A percentile compares a stretch with the other conserved stretches of the same genome.
Evolutionary conservation across 495 filamentous ascomycete species (phyloP).

Genomic region (Neurospora sp.): DNA sequence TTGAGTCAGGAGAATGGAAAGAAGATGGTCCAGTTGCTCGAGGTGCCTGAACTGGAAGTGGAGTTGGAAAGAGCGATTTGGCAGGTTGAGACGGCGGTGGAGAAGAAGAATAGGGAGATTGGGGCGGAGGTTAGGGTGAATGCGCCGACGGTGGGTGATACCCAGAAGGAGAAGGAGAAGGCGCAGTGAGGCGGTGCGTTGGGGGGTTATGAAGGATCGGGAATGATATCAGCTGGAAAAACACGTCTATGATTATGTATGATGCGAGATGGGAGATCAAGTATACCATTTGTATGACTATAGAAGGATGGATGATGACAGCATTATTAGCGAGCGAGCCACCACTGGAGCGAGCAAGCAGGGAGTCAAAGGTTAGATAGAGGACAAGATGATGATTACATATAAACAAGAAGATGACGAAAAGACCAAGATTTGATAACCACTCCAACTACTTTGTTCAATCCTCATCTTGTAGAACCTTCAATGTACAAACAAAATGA

Average conservation of each 20-base stretch:
- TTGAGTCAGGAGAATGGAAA: constrained; percentile 50
- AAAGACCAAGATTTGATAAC: neutral
- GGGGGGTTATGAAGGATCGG: neutral
- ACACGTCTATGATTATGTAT: constrained; percentile 8
- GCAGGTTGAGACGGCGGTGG: constrained; percentile 66
- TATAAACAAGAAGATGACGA: neutral
- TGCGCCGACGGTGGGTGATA: constrained; percentile 6
- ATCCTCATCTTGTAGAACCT: neutral
- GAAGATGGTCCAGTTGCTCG: constrained; percentile 57
- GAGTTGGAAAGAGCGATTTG: constrained; percentile 84
- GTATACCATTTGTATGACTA: neutral
- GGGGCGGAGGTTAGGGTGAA: constrained; percentile 2
- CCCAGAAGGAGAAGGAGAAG: constrained; percentile 15
- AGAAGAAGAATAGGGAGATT: constrained; percentile 36
- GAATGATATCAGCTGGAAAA: neutral
- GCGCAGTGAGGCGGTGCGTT: constrained; percentile 5
- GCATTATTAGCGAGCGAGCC: neutral
- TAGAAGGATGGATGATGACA: neutral
- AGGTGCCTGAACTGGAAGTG: constrained; percentile 72
- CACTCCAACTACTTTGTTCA: neutral
- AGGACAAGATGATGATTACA: neutral
- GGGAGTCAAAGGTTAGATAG: neutral
- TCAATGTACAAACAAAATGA: neutral
- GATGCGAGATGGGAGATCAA: neutral
- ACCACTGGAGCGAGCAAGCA: too few species aligned